Conservation (phyloP, 352 stramenopile genomes). For the Paralagenidium karlingii region DNA sequence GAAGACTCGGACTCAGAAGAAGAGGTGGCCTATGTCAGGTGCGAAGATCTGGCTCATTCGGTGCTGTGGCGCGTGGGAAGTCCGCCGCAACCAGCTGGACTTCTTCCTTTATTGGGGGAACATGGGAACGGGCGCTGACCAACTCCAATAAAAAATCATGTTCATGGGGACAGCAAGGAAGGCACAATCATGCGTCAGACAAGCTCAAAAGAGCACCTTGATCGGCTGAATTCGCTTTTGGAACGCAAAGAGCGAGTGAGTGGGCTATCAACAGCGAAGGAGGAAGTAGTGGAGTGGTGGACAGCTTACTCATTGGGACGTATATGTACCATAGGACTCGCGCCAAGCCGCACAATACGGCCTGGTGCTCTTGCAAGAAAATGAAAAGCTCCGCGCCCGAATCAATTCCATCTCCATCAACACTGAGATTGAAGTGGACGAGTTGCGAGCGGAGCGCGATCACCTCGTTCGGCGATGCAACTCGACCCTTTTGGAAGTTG, state of each 20-base stretch:
- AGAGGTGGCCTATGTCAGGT: conserved; percentile 60
- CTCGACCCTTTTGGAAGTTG: conserved; percentile 40
- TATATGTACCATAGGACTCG: conserved; percentile 26
- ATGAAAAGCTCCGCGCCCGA: conserved; percentile 64
- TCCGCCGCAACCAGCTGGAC: too few species aligned
- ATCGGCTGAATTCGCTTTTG: conserved; percentile 26
- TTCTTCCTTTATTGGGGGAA: too few species aligned
- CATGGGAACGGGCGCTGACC: too few species aligned
- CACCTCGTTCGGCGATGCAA: conserved; percentile 44
- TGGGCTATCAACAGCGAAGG: conserved; percentile 5
- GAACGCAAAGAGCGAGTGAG: conserved; percentile 33
- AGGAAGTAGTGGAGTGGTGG: neutral
- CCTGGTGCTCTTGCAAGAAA: conserved; percentile 51
- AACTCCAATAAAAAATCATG: too few species aligned
- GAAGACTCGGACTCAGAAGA: conserved; percentile 21
- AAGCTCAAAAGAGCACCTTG: conserved; percentile 25
- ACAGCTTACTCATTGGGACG: conserved; percentile 1
- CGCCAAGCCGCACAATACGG: conserved; percentile 69
- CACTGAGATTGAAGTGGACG: conserved; percentile 41
- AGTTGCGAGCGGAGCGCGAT: conserved; percentile 48
- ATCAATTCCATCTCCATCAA: conserved; percentile 61
- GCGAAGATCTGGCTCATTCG: too few species aligned
- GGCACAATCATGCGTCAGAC: too few species aligned
- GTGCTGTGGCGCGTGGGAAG: too few species aligned
- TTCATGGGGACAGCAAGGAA: too few species aligned